phyloP scores from a whole-genome alignment of 495 filamentous ascomycete species.

The Aspergillus ostianus region DNA sequence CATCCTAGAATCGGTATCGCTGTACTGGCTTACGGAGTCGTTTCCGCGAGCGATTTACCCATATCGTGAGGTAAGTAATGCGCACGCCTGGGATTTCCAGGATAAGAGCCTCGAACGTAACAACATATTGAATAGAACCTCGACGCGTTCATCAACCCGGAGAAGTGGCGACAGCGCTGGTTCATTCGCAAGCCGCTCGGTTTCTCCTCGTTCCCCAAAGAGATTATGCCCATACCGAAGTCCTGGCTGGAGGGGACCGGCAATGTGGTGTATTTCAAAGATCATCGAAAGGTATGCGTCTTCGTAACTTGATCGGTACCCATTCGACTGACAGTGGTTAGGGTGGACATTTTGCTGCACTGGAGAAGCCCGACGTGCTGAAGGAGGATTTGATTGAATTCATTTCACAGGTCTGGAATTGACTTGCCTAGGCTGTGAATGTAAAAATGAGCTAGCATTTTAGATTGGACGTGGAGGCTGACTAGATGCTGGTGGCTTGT shows the following conservation, averaged over 20 bases:
- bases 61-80: conserved; percentile 44
- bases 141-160: neutral
- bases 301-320: neutral
- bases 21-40: conserved; percentile 67
- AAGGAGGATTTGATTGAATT: conserved; percentile 59
- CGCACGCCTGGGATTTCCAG: too few relatives aligned
- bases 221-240: conserved; percentile 49
- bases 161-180: conserved; percentile 26
- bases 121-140: neutral
- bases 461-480: neutral
- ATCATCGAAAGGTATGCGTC: conserved; percentile 15
- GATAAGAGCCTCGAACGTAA: too few relatives aligned
- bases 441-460: neutral
- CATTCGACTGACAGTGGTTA: conserved; percentile 14
- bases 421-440: neutral
- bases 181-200: conserved; percentile 57
- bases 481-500: neutral
- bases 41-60: conserved; percentile 58
- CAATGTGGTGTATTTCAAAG: conserved; percentile 46
- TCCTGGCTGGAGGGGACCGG: conserved; percentile 49
- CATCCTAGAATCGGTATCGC: conserved; percentile 55
- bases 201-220: conserved; percentile 55
- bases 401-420: conserved; percentile 38
- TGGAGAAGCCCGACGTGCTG: conserved; percentile 30
- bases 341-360: conserved; percentile 38